Evolutionary conservation across 2,329 filamentous ascomycete genomes (phyloP), one percentile per base, ranked within the genome.

Genomic region (Claviceps arundinis): DNA sequence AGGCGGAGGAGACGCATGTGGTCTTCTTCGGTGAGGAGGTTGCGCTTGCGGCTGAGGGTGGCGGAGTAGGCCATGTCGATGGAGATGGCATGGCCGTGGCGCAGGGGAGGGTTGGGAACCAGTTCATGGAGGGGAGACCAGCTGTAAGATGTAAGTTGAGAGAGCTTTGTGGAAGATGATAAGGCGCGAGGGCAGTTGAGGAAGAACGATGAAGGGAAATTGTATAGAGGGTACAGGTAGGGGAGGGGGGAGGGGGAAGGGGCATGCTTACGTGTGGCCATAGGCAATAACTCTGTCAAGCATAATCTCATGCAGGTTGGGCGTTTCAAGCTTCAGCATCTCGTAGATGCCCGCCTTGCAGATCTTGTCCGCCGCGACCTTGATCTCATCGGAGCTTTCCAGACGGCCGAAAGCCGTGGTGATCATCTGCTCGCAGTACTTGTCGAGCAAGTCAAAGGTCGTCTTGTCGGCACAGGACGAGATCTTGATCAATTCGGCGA

Each of bases 1-100:
- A 87, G 72, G 51, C 73, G 76, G n/a, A 87, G 68, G 1, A 87
- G 66, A 17, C 82, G 74, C 26, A 67, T 71, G 62, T 86, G 81
- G 57, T 87, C 82, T 1, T 70, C 71, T 45, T 79, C 69, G 22
- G 71, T 74, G 9, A 87, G 71, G 0, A 85, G 69, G 4, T 80
- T 79, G n/a, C 80, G 76, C 54, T 72, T 65, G 61, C 82, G 76
- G 17, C 83, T 81, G 4, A 87, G 72, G 0, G 84, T 87, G 0
- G 83, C 82, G 0, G 82, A 84, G 67, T 83, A 87, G 0, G 83
- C 84, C 84, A 87, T 87, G 63, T 87, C 84, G 55, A 87, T 84
- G 2, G 80, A 84, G 58, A 87, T 87, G 57, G 84, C 84, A 61
- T 87, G 84, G 3, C 84, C 84, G 62, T 87, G 84, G 43, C 83